These are phyloP conservation scores for Strobilomyces dryophilus DNA, from an alignment of 768 basidiomycete genomes.

Conservation along the genomic window DNA sequence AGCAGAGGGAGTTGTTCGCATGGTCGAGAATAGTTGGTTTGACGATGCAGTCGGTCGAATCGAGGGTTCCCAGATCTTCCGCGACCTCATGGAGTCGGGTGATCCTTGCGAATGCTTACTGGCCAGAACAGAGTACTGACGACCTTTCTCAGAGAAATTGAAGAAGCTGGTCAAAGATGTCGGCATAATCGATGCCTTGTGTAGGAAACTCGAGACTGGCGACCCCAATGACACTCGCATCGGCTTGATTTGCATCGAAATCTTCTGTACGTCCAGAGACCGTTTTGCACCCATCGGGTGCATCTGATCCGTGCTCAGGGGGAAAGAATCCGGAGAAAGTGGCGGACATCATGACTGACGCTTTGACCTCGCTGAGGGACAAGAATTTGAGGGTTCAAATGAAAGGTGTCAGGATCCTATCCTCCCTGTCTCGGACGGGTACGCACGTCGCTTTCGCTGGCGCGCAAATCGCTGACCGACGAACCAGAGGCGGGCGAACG, in stretches of 20 bases:
- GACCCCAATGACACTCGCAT: neutral
- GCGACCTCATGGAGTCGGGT: slow-evolving; percentile 1
- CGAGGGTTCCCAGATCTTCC: neutral
- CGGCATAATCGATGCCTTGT: neutral
- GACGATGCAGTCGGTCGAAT: neutral
- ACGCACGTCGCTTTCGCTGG: neutral
- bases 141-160: neutral
- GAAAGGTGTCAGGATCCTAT: neutral
- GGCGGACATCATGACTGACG: neutral
- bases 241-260: neutral
- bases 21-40: slow-evolving; percentile 4
- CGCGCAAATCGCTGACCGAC: neutral
- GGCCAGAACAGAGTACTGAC: neutral
- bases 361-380: neutral
- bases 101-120: neutral
- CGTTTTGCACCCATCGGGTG: neutral
- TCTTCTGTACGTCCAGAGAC: neutral
- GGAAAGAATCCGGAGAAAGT: neutral
- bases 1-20: neutral
- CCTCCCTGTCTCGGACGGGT: neutral
- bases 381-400: neutral
- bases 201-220: neutral
- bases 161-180: neutral
- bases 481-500: neutral
- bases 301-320: neutral